Percentiles rank a stretch among this genome's conserved stretches.
Conservation (phyloP, 2,329 filamentous ascomycete species). For the Hypoxylon sp. region DNA sequence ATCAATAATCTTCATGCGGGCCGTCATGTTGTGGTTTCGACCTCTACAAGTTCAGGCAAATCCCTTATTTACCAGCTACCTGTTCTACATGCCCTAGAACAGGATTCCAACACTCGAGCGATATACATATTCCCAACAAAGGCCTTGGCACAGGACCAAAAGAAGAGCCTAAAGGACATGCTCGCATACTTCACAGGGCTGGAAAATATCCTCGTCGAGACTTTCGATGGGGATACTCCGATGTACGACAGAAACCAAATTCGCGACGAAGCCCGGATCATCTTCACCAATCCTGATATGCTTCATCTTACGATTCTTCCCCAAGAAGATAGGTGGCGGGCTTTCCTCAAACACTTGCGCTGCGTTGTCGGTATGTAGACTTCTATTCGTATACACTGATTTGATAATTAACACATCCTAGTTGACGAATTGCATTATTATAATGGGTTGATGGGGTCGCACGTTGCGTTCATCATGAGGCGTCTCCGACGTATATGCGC, state of each 20-base stretch:
- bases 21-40: conserved; percentile 90
- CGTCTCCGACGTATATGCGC: conserved; percentile 89
- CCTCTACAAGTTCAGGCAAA: conserved; percentile 96
- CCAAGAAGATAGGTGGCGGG: conserved; percentile 90
- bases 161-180: conserved; percentile 87
- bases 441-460: conserved; percentile 93
- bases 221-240: conserved; percentile 95
- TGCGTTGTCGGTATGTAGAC: conserved; percentile 79
- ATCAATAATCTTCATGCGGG: conserved; percentile 89
- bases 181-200: conserved; percentile 84
- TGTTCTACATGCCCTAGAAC: conserved; percentile 87
- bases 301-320: conserved; percentile 94
- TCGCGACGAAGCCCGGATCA: conserved; percentile 89
- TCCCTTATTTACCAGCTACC: conserved; percentile 98
- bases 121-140: conserved; percentile 99
- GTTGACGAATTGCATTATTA: conserved; percentile 96
- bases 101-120: conserved; percentile 81
- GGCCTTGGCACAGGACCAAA: conserved; percentile 94
- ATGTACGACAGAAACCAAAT: conserved; percentile 84
- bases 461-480: conserved; percentile 95
- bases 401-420: conserved; percentile 35
- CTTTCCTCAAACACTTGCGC: conserved; percentile 88
- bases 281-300: conserved; percentile 99
- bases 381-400: conserved; percentile 44
- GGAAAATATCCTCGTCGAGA: conserved; percentile 85